Conservation (phyloP, 2,329 filamentous ascomycete species). For the Colletotrichum eremochloae region DNA sequence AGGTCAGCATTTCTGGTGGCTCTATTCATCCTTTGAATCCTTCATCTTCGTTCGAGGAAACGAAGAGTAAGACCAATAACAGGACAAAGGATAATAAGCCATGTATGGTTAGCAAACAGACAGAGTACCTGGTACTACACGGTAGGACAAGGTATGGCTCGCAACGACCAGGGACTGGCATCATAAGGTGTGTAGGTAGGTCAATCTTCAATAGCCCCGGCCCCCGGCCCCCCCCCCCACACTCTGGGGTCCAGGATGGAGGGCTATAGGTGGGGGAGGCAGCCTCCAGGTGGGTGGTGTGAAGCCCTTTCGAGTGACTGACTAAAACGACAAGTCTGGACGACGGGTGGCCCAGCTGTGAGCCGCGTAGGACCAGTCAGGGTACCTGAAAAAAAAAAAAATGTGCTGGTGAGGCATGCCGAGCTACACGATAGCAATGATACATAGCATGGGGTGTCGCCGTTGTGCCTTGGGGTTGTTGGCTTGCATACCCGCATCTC, state of each 20-base stretch:
- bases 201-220: conserved; percentile 26
- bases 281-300: conserved; percentile 11
- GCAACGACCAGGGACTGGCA: conserved; percentile 26
- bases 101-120: conserved; percentile 23
- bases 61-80: conserved; percentile 23
- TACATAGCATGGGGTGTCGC: conserved; percentile 11
- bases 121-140: neutral
- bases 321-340: conserved; percentile 27
- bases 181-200: conserved; percentile 13
- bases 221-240: conserved; percentile 33
- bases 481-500: conserved; percentile 34
- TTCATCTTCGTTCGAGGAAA: conserved; percentile 14
- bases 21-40: conserved; percentile 30
- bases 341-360: conserved; percentile 9
- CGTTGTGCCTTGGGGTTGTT: conserved; percentile 22
- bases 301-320: conserved; percentile 22
- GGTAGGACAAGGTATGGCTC: neutral
- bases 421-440: conserved; percentile 29
- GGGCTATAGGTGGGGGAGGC: conserved; percentile 4
- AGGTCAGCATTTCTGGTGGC: conserved; percentile 19
- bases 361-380: neutral
- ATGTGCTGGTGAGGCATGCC: conserved; percentile 34
- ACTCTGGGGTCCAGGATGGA: conserved; percentile 34
- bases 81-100: neutral
- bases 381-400: neutral